These are phyloP conservation scores for Neoscytalidium dimidiatum DNA, from an alignment of 2,329 filamentous ascomycete genomes.

Conservation along the genomic window DNA sequence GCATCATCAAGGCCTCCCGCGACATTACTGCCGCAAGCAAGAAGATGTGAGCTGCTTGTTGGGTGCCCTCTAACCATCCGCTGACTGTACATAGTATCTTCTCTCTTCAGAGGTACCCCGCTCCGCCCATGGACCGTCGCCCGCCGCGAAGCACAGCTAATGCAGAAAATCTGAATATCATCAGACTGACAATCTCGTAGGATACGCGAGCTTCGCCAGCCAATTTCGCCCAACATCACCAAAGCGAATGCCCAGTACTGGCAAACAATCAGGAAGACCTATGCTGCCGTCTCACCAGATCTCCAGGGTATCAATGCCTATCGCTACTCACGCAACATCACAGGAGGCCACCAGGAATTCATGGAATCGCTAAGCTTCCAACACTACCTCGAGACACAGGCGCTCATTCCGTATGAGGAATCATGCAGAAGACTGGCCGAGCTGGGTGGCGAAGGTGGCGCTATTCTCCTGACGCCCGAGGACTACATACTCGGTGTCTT, in stretches of 20 bases:
- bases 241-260: constrained; percentile 71
- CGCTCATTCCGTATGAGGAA: constrained; percentile 68
- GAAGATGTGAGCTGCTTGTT: constrained; percentile 71
- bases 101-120: constrained; percentile 69
- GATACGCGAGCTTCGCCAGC: constrained; percentile 60
- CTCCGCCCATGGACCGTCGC: not conserved
- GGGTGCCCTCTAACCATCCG: not conserved
- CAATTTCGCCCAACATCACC: constrained; percentile 68
- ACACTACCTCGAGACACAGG: constrained; percentile 80
- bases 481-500: constrained; percentile 92
- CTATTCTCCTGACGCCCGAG: constrained; percentile 69
- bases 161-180: not conserved
- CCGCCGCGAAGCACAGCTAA: not conserved
- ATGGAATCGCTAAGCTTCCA: constrained; percentile 89
- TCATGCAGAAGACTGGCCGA: constrained; percentile 45
- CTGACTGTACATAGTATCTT: constrained; percentile 64
- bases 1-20: constrained; percentile 84
- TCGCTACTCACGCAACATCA: constrained; percentile 78
- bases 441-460: constrained; percentile 42
- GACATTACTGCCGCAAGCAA: constrained; percentile 95
- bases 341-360: constrained; percentile 84
- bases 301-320: constrained; percentile 77
- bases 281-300: constrained; percentile 69
- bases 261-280: constrained; percentile 69
- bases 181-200: constrained; percentile 43